Evolutionary conservation across 106 monocot species (phyloP).

Genomic region (Platanthera zijinensis): DNA sequence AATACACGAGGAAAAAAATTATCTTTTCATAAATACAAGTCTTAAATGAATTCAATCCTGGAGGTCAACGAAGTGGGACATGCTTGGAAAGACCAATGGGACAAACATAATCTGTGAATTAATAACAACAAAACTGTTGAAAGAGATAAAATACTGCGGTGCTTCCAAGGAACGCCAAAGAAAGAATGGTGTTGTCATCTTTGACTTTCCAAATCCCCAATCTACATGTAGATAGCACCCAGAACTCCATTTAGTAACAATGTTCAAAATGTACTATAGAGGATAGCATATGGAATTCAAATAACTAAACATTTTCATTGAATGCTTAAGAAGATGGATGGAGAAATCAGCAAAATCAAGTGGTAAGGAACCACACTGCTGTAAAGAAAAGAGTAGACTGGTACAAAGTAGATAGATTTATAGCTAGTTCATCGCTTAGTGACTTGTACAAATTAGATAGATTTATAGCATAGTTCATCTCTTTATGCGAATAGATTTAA

Average conservation of each 20-base stretch:
- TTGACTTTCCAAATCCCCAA: background rate
- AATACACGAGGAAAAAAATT: background rate
- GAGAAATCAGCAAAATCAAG: background rate
- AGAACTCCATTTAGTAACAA: background rate
- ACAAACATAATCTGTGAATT: background rate
- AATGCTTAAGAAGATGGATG: background rate
- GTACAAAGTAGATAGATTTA: no score
- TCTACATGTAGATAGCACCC: background rate
- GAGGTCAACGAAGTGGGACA: background rate
- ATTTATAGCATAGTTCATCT: no score
- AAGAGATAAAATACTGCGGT: background rate
- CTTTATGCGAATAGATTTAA: no score
- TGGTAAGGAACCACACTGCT: background rate
- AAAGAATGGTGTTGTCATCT: background rate
- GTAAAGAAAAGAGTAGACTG: no score
- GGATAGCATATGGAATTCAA: background rate
- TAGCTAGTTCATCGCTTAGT: no score
- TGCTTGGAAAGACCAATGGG: background rate
- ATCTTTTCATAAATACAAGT: background rate
- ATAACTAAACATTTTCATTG: background rate
- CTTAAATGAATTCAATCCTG: background rate
- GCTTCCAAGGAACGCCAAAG: background rate
- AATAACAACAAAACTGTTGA: background rate
- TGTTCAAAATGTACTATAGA: background rate
- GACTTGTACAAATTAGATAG: no score